Percentiles rank a stretch among this genome's conserved stretches.
phyloP scores from a whole-genome alignment of 2,329 filamentous ascomycete species.

The Epichloe typhina region DNA sequence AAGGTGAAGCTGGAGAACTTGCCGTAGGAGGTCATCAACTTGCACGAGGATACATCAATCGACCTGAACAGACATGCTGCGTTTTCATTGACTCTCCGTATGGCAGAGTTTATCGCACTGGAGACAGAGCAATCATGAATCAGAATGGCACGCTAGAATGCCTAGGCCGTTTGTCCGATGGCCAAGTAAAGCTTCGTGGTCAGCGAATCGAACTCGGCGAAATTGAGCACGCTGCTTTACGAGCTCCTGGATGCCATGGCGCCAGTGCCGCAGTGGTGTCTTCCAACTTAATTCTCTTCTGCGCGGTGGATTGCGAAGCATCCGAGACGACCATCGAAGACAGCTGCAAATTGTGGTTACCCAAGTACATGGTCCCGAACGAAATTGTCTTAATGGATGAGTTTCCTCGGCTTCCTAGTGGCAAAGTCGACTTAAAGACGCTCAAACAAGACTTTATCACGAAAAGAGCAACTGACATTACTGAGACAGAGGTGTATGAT shows the following conservation, averaged over 20 bases:
- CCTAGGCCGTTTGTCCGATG: slow-evolving; percentile 63
- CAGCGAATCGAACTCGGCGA: slow-evolving; percentile 74
- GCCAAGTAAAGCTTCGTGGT: slow-evolving; percentile 77
- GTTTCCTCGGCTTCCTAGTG: slow-evolving; percentile 67
- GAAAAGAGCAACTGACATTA: slow-evolving; percentile 7
- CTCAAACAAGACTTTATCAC: slow-evolving; percentile 39
- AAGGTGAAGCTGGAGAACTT: slow-evolving; percentile 64
- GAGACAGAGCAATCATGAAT: slow-evolving; percentile 64
- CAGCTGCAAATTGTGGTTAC: slow-evolving; percentile 62
- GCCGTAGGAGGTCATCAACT: slow-evolving; percentile 70
- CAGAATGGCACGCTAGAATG: slow-evolving; percentile 64
- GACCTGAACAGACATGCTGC: slow-evolving; percentile 57
- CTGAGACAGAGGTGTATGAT: neutral
- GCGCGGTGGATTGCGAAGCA: slow-evolving; percentile 34
- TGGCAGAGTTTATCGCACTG: slow-evolving; percentile 69
- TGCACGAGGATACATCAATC: slow-evolving; percentile 70
- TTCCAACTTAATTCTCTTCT: slow-evolving; percentile 63
- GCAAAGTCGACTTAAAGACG: slow-evolving; percentile 63
- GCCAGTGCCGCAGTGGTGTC: slow-evolving; percentile 54
- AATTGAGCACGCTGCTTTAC: slow-evolving; percentile 56
- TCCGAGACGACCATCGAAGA: slow-evolving; percentile 32
- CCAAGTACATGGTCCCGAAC: slow-evolving; percentile 69
- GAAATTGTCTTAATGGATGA: slow-evolving; percentile 51
- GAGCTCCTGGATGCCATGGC: slow-evolving; percentile 47
- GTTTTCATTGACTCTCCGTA: slow-evolving; percentile 58